Base-by-base conservation (phyloP, 2,329 filamentous ascomycete species). In the Didymella pinodella region DNA sequence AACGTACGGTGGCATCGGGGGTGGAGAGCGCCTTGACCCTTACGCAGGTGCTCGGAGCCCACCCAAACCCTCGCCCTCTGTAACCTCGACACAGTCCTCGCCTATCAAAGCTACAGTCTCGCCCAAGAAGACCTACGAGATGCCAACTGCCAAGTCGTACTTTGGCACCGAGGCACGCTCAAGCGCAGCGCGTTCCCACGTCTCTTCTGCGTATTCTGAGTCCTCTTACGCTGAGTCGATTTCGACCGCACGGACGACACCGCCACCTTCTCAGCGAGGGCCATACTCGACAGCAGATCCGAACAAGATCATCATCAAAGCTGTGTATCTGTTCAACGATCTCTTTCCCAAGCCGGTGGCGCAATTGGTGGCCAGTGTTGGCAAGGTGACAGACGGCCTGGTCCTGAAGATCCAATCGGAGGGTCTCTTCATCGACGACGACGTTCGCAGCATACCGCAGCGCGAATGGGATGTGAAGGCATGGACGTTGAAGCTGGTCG, bases 381-480 rank as follows among this genome's bases (percentile, higher is more conserved):
- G 90, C 18, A 85, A 89, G 46, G 92, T 98, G 31, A 97, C 93
- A 2, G 93, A 99, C 73, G 95, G 95, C 0, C 83, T 99, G 45
- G 91, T 98, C 61, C 84, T 99, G 61, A 90, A 91, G 50, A 95
- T 98, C 72, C 94, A 92, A 11, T 96, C 92, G 1, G 94, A 97
- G 76, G 95, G 95, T 18, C 84, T 98, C 53, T 98, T 98, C 79
- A 95, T 99, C 73, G 95, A 99, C 75, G 95, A 99, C 76, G 95
- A 98, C 76, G 86, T 97, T 51, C 88, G 93, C 44, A 88, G 88
- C 62, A 92, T 97, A 16, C 89, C 92, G n/a, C 93, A 98, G 79
- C 88, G 95, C 59, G 95, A 99, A 80, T 99, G 95, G 95, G 95
- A 99, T 76, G 88, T 98, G 73, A 98, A 98, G 78, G 93, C 94